Percentiles rank a stretch among this genome's conserved stretches.
phyloP scores from a whole-genome alignment of 179 eudicot genomes.

The Camellia oleifera region DNA sequence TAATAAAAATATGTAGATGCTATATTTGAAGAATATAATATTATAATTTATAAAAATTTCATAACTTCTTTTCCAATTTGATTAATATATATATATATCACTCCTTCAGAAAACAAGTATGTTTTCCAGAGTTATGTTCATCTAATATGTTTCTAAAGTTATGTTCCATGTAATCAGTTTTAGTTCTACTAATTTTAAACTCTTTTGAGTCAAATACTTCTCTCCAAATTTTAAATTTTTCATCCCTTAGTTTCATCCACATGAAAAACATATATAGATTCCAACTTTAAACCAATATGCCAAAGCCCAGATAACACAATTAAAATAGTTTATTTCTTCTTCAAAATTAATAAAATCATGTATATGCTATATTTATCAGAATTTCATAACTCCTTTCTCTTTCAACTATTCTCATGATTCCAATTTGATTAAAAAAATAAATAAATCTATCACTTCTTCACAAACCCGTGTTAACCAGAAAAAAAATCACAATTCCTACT shows the following conservation, averaged over 20 bases:
- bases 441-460: background rate
- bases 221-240: too few species aligned
- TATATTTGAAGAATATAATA: background rate
- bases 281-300: too few species aligned
- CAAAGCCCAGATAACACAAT: too few species aligned
- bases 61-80: background rate
- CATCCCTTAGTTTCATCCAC: too few species aligned
- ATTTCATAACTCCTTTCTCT: background rate
- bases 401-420: background rate
- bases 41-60: background rate
- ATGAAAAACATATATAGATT: too few species aligned
- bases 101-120: background rate
- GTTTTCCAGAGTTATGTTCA: too few species aligned
- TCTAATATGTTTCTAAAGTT: too few species aligned
- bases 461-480: background rate
- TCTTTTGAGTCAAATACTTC: too few species aligned
- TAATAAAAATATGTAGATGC: too few species aligned
- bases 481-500: background rate
- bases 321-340: background rate
- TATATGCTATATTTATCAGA: background rate
- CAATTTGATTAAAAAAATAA: background rate
- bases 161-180: too few species aligned
- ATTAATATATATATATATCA: background rate
- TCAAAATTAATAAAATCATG: background rate
- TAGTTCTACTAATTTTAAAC: too few species aligned